A percentile compares a stretch with the other conserved stretches of the same genome.
These are phyloP conservation scores for Cladophialophora exuberans DNA, from an alignment of 2,329 filamentous ascomycete genomes.

Conservation along the genomic window DNA sequence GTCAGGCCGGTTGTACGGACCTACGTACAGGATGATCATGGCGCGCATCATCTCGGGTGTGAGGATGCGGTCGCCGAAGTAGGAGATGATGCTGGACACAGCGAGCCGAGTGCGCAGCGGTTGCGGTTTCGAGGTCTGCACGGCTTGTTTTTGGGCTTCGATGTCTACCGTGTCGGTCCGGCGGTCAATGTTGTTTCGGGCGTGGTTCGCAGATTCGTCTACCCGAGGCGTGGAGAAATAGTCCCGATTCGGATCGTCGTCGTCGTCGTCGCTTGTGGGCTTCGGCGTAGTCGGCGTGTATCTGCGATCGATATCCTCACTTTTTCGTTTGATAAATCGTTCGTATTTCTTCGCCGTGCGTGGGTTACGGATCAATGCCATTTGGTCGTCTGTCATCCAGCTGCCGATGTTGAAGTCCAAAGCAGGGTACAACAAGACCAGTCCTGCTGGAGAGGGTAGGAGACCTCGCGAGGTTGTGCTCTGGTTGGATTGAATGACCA, in stretches of 20 bases:
- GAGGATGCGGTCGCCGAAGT: constrained; percentile 93
- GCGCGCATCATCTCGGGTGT: constrained; percentile 98
- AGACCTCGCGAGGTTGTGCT: constrained; percentile 51
- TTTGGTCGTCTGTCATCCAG: constrained; percentile 99
- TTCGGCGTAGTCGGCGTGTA: constrained; percentile 84
- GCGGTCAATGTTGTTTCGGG: constrained; percentile 34
- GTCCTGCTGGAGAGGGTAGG: constrained; percentile 74
- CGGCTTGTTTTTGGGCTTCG: constrained; percentile 41
- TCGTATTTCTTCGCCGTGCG: constrained; percentile 65
- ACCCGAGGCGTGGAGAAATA: constrained; percentile 37
- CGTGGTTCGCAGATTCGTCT: constrained; percentile 33
- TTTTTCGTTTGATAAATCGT: constrained; percentile 79
- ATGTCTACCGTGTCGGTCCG: constrained; percentile 33
- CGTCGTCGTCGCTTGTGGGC: constrained; percentile 72
- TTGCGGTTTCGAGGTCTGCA: constrained; percentile 46
- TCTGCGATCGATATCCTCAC: constrained; percentile 61
- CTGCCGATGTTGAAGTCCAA: constrained; percentile 97
- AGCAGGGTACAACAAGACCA: constrained; percentile 85
- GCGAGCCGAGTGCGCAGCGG: constrained; percentile 81
- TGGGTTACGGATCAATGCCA: constrained; percentile 82
- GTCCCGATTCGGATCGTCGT: constrained; percentile 51
- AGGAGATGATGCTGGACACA: constrained; percentile 96
- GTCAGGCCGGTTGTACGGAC: constrained; percentile 88
- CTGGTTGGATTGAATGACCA: constrained; percentile 76
- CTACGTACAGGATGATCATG: constrained; percentile 98